These are phyloP conservation scores for Polygonum maritimum DNA, from an alignment of 148 eudicot genomes.

Conservation along the genomic window DNA sequence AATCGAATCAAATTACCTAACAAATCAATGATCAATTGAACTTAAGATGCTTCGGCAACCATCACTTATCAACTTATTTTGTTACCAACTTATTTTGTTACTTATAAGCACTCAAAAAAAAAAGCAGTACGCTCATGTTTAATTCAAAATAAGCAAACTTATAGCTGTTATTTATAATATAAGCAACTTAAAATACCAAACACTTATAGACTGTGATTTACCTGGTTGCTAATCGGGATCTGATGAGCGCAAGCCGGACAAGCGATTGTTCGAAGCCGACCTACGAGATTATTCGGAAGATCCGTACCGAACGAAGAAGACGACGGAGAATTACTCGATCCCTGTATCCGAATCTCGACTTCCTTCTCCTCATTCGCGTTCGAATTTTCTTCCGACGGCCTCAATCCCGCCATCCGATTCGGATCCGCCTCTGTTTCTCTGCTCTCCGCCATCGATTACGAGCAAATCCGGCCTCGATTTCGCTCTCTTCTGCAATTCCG, in stretches of 20 bases:
- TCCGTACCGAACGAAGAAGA: background rate
- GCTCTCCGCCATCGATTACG: background rate
- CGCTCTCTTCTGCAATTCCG: background rate
- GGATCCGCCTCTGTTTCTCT: constrained; percentile 1
- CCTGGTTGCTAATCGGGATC: constrained; percentile 40
- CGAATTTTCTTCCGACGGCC: background rate
- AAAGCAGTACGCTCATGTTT: too few relatives aligned
- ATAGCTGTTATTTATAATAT: too few relatives aligned
- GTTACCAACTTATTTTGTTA: too few relatives aligned
- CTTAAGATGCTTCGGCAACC: too few relatives aligned
- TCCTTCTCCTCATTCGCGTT: background rate
- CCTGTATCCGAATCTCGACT: background rate
- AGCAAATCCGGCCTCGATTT: background rate
- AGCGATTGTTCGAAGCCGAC: constrained; percentile 20
- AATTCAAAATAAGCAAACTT: too few relatives aligned
- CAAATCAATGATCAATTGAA: background rate
- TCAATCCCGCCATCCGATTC: background rate
- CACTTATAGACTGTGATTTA: background rate
- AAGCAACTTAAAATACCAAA: too few relatives aligned
- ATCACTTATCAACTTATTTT: too few relatives aligned
- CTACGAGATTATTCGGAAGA: background rate
- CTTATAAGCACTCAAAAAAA: too few relatives aligned
- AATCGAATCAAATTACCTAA: background rate
- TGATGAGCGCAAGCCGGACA: constrained; percentile 82
- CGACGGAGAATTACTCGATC: background rate